Conservation (phyloP, 305 asterid species). For the Fraxinus latifolia region DNA sequence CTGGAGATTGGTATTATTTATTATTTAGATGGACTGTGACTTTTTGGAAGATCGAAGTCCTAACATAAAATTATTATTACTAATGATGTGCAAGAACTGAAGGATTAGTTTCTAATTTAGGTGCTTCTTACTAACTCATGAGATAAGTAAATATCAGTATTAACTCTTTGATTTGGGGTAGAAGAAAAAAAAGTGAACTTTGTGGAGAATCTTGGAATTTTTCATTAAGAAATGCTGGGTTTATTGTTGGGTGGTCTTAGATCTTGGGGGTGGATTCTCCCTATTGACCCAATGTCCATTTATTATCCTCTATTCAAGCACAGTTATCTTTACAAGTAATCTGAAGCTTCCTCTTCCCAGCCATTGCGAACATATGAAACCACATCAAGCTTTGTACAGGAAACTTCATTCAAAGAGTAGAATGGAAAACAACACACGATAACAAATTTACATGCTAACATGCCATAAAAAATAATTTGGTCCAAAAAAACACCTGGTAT, state of each 20-base stretch:
- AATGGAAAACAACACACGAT: not conserved
- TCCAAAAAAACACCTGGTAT: not conserved
- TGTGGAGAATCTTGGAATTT: not conserved
- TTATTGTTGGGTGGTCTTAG: constrained; percentile 5
- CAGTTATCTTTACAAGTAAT: not conserved
- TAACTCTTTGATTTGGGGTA: not conserved
- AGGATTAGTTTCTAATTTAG: not conserved
- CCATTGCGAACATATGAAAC: not conserved
- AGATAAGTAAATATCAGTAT: not conserved
- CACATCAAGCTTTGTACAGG: not conserved
- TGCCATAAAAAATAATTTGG: not conserved
- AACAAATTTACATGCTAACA: not conserved
- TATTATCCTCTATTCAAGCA: not conserved
- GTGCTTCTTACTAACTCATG: not conserved
- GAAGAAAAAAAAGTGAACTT: not conserved
- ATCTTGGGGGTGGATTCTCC: not conserved
- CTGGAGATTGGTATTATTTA: not conserved
- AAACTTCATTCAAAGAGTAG: not conserved
- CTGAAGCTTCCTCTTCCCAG: not conserved
- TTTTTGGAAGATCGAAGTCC: not conserved
- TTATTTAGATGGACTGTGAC: not conserved
- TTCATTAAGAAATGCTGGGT: constrained; percentile 16
- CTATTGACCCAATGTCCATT: not conserved
- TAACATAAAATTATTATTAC: not conserved
- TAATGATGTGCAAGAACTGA: not conserved